Conservation (phyloP, 257 asterid species). For the Ocimum tenuiflorum region DNA sequence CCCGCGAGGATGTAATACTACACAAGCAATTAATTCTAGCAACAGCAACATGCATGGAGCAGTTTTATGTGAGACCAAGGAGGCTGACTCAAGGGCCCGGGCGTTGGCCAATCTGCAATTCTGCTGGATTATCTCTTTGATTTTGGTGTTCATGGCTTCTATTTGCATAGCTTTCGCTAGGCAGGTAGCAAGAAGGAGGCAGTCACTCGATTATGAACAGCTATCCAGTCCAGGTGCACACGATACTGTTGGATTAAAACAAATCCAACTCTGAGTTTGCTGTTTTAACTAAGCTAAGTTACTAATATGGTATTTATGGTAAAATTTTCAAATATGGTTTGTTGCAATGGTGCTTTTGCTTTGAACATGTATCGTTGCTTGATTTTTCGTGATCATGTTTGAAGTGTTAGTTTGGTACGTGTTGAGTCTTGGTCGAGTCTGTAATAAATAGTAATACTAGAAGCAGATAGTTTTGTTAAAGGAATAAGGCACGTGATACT, state of each 20-base stretch:
- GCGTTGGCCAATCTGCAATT: conserved; percentile 78
- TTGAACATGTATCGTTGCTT: too few species aligned
- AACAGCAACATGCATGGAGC: conserved; percentile 35
- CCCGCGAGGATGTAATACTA: conserved; percentile 49
- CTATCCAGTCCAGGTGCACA: conserved; percentile 31
- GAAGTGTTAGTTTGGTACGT: too few species aligned
- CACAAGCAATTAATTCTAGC: conserved; percentile 10
- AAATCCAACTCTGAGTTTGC: conserved; percentile 28
- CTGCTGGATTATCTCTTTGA: conserved; percentile 64
- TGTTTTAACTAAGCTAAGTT: neutral
- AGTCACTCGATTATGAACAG: conserved; percentile 43
- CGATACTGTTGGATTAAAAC: conserved; percentile 27
- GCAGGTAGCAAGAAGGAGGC: conserved; percentile 22
- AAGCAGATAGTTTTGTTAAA: too few species aligned
- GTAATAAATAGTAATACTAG: too few species aligned
- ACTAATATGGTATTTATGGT: neutral
- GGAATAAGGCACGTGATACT: too few species aligned
- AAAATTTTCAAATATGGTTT: too few species aligned
- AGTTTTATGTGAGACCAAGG: conserved; percentile 41
- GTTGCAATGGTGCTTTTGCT: too few species aligned
- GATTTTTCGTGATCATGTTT: too few species aligned
- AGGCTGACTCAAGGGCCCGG: conserved; percentile 53
- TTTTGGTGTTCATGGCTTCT: conserved; percentile 34
- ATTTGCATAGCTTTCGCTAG: conserved; percentile 37
- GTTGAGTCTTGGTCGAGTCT: too few species aligned